Conservation (phyloP, 352 stramenopile genomes). For the Phytophthora foliorum region DNA sequence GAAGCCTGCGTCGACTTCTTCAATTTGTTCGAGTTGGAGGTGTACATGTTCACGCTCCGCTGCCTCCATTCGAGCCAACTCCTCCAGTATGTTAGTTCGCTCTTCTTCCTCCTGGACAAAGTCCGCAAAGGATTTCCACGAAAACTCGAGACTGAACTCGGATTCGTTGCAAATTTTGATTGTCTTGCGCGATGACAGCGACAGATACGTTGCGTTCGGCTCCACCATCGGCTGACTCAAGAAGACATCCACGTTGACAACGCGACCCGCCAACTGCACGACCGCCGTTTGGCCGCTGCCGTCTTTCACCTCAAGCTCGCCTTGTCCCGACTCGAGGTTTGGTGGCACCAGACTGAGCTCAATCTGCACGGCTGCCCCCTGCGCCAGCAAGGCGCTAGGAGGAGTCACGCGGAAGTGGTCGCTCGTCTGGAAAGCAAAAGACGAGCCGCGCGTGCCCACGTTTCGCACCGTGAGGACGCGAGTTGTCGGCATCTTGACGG, state of each 20-base stretch:
- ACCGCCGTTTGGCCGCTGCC: slow-evolving; percentile 77
- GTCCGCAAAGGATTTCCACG: slow-evolving; percentile 93
- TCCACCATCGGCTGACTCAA: slow-evolving; percentile 88
- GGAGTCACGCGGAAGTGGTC: slow-evolving; percentile 76
- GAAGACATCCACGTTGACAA: slow-evolving; percentile 92
- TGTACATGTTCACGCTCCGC: slow-evolving; percentile 78
- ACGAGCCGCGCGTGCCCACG: slow-evolving; percentile 80
- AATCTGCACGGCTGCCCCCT: slow-evolving; percentile 79
- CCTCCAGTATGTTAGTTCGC: slow-evolving; percentile 77
- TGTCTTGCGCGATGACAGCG: slow-evolving; percentile 88
- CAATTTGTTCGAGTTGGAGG: slow-evolving; percentile 41
- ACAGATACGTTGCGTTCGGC: slow-evolving; percentile 93
- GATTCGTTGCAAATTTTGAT: slow-evolving; percentile 95
- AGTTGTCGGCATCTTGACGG: slow-evolving; percentile 85
- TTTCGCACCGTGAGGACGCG: slow-evolving; percentile 93
- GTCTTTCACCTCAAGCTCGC: slow-evolving; percentile 88
- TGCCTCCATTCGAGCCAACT: slow-evolving; percentile 88
- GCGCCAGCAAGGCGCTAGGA: slow-evolving; percentile 65
- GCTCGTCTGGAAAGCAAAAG: slow-evolving; percentile 79
- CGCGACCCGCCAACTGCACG: slow-evolving; percentile 77
- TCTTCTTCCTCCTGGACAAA: slow-evolving; percentile 83
- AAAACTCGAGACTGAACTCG: slow-evolving; percentile 93
- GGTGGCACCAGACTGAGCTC: slow-evolving; percentile 71
- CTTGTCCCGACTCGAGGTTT: slow-evolving; percentile 51
- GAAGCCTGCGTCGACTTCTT: slow-evolving; percentile 27